phyloP scores from a whole-genome alignment of 192 early-diverging fungal species.

The Coemansia sp. region DNA sequence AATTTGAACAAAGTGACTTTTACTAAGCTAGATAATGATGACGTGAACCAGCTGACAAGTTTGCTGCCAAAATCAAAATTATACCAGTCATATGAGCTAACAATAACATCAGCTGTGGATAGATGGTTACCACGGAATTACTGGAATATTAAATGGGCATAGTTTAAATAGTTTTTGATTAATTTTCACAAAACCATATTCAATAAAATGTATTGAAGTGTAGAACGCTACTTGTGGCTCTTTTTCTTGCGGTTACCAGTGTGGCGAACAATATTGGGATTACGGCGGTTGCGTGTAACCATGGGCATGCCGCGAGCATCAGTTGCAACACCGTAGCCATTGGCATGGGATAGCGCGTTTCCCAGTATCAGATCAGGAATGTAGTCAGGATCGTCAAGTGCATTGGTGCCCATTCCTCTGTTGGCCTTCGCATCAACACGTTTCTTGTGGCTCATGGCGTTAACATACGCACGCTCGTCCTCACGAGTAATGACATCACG shows the following conservation, averaged over 20 bases:
- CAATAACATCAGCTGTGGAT: too few relatives aligned
- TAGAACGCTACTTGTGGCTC: conserved; percentile 5
- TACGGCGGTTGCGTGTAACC: conserved; percentile 67
- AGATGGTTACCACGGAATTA: too few relatives aligned
- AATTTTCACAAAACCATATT: too few relatives aligned
- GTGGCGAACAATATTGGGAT: conserved; percentile 60
- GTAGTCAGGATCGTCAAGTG: conserved; percentile 39
- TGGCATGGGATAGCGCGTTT: neutral
- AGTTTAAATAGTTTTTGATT: too few relatives aligned
- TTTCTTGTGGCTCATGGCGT: conserved; percentile 36
- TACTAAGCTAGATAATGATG: neutral
- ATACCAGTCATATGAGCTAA: too few relatives aligned
- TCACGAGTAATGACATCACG: conserved; percentile 81
- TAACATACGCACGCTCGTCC: conserved; percentile 83
- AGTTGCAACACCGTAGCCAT: conserved; percentile 58
- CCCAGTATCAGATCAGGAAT: conserved; percentile 30
- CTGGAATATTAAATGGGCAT: too few relatives aligned
- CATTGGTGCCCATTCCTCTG: conserved; percentile 18
- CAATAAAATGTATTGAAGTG: too few relatives aligned
- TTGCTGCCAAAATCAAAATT: too few relatives aligned
- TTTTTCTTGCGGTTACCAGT: conserved; percentile 63
- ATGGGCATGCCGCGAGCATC: conserved; percentile 61
- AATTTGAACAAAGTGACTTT: neutral
- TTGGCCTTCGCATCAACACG: conserved; percentile 25
- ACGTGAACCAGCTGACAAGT: neutral